phyloP scores from a whole-genome alignment of 2,329 filamentous ascomycete species.

The Macroventuria anomochaeta region DNA sequence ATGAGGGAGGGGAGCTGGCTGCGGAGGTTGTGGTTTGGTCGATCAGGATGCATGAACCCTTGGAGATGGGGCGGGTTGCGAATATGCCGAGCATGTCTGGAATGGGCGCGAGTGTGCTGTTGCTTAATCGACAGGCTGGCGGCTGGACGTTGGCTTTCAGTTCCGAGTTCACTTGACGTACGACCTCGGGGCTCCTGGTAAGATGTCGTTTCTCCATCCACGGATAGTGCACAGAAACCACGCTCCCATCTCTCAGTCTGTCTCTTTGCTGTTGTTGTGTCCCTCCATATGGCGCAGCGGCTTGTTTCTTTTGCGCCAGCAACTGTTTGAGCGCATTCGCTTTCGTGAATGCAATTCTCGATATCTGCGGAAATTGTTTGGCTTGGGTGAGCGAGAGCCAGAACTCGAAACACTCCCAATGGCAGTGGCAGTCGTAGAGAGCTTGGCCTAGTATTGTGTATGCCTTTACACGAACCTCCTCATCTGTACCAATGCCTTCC shows the following conservation, averaged over 20 bases:
- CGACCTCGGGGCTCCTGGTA: slow-evolving; percentile 4
- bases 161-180: slow-evolving; percentile 12
- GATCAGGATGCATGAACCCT: slow-evolving; percentile 25
- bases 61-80: slow-evolving; percentile 8
- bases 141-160: neutral
- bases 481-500: neutral
- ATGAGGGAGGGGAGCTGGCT: slow-evolving; percentile 25
- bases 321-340: slow-evolving; percentile 9
- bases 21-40: slow-evolving; percentile 16
- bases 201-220: slow-evolving; percentile 19
- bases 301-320: slow-evolving; percentile 16
- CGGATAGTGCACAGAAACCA: slow-evolving; percentile 22
- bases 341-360: slow-evolving; percentile 1
- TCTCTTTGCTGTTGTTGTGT: slow-evolving; percentile 19
- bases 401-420: slow-evolving; percentile 23
- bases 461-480: neutral
- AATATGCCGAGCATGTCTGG: slow-evolving; percentile 20
- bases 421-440: slow-evolving; percentile 33
- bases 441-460: slow-evolving; percentile 25
- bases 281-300: slow-evolving; percentile 10
- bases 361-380: neutral
- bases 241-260: slow-evolving; percentile 21
- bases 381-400: slow-evolving; percentile 8
- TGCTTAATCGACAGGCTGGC: slow-evolving; percentile 1
- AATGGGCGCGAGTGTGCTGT: slow-evolving; percentile 9